Evolutionary conservation across 2,329 filamentous ascomycete species (phyloP), one percentile per base, ranked within the genome.

Genomic region (Chalaropsis ovoidea): DNA sequence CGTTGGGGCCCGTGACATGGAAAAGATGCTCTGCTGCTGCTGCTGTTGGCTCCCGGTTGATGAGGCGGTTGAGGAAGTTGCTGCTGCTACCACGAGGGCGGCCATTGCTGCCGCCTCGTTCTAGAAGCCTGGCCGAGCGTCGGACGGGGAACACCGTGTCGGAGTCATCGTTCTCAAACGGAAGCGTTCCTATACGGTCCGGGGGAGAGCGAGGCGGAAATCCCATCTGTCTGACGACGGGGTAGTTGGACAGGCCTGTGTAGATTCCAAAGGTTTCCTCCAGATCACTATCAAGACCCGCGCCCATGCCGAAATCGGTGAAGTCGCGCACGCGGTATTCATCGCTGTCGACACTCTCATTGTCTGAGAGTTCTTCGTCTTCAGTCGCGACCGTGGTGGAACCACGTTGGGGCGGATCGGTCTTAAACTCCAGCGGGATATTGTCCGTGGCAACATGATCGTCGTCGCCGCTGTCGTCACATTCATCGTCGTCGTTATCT

Each of bases 131-230:
- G 3, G 47, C 11, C 11, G 47, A 24, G 47, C 22, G 47, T 22
- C 47, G 47, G 2, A 52, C 24, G 24, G 35, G 27, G 68, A 66
- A 45, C 72, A 71, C 22, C 11, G 69, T 49, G 2, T 78, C 76
- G 43, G 77, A 77, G 64, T 72, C 74, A 24, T 77, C 75, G 65
- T 76, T 81, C 70, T 85, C 82, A 67, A 84, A 83, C 11, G 81
- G 80, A 1, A 84, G 74, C 1, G 77, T 73, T 64, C 81, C 81
- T 63, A 84, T 82, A 67, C 80, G 78, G 71, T 82, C 79, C 5
- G 79, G 78, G 10, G 79, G 67, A 42, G 35, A 64, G 42, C 24
- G 63, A 19, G 63, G 63, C 27, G 31, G 63, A 8, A 22, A n/a
- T 17, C 47, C 52, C 15, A 39, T 41, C 11, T 19, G 35, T 24